Evolutionary conservation across 2,329 filamentous ascomycete genomes (phyloP), one percentile per base, ranked within the genome.

Genomic region (Fusarium sp.): DNA sequence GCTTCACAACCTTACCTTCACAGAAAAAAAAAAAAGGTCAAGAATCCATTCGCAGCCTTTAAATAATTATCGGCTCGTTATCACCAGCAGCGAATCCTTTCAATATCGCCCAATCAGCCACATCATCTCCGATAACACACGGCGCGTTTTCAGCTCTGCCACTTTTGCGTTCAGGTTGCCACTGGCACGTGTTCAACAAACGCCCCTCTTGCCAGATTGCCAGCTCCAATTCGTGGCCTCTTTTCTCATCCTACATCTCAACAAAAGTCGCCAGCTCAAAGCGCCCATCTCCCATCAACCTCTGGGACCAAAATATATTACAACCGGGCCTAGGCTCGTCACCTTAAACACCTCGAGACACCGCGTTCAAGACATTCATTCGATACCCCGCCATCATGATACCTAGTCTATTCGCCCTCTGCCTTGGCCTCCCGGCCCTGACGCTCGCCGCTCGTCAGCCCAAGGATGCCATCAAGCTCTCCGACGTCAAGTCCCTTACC

Each of bases 401-500:
- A 60, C 65, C 77, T 62, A 58, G 74, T 58, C 67, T 62, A 13
- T 50, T 79, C 47, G 58, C 73, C 61, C 56, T 75, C 62, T 11
- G 75, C 61, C 63, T 81, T 68, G 24, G 71, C 63, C 72, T 81
- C 42, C 77, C 79, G 18, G 52, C 75, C 59, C 75, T 80, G 59
- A 56, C 76, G 66, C 64, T 77, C 45, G 62, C 77, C 54, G 72
- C 80, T 27, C 79, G 80, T 9, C 71, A 59, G 31, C 84, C 87
- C 66, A 85, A 84, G 42, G 83, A 89, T 77, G 88, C 88, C 66
- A 87, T 90, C 79, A 87, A 89, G 67, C 86, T 90, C 76, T 90
- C 88, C 29, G 78, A 87, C 3, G 93, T 98, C 64, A 89, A 94
- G 75, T 88, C 92, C 57, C 89, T 98, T 45, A 98, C 95, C 8